Conservation (phyloP, 805 yeast species). For the Torulaspora indica region DNA sequence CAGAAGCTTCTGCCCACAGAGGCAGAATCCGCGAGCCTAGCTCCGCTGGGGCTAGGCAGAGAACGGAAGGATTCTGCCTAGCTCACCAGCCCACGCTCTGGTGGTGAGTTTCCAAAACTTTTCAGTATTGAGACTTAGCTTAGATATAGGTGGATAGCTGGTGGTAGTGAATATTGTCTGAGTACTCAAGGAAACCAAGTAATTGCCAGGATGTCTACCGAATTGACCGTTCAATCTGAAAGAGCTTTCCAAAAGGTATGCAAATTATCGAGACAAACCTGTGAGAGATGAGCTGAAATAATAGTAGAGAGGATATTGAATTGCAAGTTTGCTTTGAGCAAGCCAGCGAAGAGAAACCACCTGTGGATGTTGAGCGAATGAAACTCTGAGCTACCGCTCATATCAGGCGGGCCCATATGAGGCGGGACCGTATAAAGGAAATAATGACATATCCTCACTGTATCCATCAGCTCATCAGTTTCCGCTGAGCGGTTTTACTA, state of each 20-base stretch:
- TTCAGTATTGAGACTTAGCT: constrained; percentile 8
- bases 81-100: neutral
- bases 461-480: neutral
- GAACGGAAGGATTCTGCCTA: neutral
- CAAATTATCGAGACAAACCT: constrained; percentile 14
- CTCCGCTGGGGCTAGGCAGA: neutral
- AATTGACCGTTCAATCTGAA: constrained; percentile 99
- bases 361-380: too few relatives aligned
- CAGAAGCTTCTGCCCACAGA: neutral
- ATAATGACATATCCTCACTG: too few relatives aligned
- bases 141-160: constrained; percentile 6
- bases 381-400: too few relatives aligned
- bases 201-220: constrained; percentile 85
- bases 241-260: constrained; percentile 99
- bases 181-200: constrained; percentile 22
- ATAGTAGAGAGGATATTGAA: neutral
- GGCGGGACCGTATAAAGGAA: too few relatives aligned
- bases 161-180: constrained; percentile 5
- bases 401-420: too few relatives aligned
- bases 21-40: neutral
- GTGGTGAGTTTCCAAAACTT: constrained; percentile 11
- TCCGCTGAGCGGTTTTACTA: constrained; percentile 32
- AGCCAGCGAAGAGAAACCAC: neutral
- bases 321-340: neutral
- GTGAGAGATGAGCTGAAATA: neutral